Evolutionary conservation across 225 moss, liverwort and hornwort genomes (phyloP), one percentile per base, ranked within the genome.

Genomic region (Sphagnum contortum): DNA sequence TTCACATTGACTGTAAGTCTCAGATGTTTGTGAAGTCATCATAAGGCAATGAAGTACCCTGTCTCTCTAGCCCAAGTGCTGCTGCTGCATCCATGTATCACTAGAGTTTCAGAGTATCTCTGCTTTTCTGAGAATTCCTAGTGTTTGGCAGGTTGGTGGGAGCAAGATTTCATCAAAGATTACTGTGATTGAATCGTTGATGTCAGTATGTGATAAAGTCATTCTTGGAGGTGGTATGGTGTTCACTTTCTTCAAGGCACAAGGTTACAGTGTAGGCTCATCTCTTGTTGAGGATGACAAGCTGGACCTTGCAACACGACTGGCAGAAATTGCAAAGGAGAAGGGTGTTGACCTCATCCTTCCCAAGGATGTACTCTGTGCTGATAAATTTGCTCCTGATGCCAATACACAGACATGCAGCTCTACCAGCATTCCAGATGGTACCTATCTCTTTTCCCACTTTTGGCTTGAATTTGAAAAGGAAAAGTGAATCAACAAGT

Each of bases 161-260:
- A 91, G 89, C 84, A 96, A 96, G 72, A 89, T 96, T 10, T 96
- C 95, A 5, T 96, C 90, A 11, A 96, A 96, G 79, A 92, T 96
- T 65, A 86, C 89, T 5, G 92, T 96, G 12, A 92, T 96, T 50
- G 90, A 96, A 65, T 92, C 95, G 5, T 70, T 96, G 76, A 75
- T 96, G 84, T 70, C 49, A 54, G 92, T 92, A 59, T 84, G 89
- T 68, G 87, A 96, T 75, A 92, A 92, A 79, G 92, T 96, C 56
- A 87, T 96, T 57, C 79, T 96, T 70, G 95, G 95, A 76, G 95
- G 95, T 73, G 95, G 95, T 66, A 96, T 96, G 92, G 86, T 96
- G 58, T 96, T 96, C 69, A 96, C 95, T 5, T 96, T 96, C 83
- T 96, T 84, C 78, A 90, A 96, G 81, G 80, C 92, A 9, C 79